Base-by-base conservation (phyloP, 2,329 filamentous ascomycete genomes). In the Pyrenophora seminiperda region DNA sequence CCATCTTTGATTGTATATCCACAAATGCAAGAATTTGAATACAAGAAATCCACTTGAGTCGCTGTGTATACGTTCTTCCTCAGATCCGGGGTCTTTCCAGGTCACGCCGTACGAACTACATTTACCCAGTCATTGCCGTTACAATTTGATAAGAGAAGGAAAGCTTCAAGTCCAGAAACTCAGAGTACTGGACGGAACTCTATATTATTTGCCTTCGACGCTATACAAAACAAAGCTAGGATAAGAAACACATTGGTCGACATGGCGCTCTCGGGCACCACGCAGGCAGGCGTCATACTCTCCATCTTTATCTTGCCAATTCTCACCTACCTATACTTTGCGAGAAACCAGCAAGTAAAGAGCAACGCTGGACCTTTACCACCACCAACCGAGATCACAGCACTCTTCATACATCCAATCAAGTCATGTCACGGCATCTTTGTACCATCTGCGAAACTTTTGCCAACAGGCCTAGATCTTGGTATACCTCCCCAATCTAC, bases 351-450 rank as follows among this genome's bases (percentile, higher is more conserved):
- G 7, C 38, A 50, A 40, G 5, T 22, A n/a, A 60, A 58, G 44
- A 59, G 40, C 9, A 43, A 41, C 18, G 56, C 59, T 22, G 63
- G 61, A 10, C 65, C 71, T 14, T 54, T 72, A 2, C 73, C 72
- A n/a, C 58, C 64, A 18, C 58, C 73, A 11, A 76, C 75, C 0
- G 70, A 77, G 38, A 72, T 80, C 30, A 73, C 73, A n/a, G 72
- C 71, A 3, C 73, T 87, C 9, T 79, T 78, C 47, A 77, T 86
- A 59, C 86, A 87, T 64, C 84, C 84, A 10, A 82, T 87, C 62
- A 87, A 87, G 64, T 87, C 84, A 53, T 87, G 85, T 59, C 82
- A 85, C 37, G 84, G 84, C 7, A 76, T 87, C 58, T 75, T 79
- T 32, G 73, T 87, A 7, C 66, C 77, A 13, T 77, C 75, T 2